phyloP scores from a whole-genome alignment of 345 rosid species.

The Atalantia buxifolia region DNA sequence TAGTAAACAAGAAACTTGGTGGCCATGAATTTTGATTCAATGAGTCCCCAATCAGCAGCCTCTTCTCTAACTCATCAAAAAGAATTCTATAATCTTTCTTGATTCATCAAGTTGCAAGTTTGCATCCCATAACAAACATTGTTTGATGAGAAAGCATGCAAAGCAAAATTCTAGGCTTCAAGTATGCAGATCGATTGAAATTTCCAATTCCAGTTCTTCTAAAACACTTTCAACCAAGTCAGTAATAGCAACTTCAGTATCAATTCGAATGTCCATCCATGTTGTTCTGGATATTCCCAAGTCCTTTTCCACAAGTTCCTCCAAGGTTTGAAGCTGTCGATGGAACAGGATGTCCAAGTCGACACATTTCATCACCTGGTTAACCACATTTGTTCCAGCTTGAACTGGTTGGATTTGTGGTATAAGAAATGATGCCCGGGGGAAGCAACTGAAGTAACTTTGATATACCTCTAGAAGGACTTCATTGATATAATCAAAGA shows the following conservation, averaged over 20 bases:
- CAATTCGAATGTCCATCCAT: constrained; percentile 48
- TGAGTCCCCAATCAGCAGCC: not conserved
- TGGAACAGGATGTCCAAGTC: constrained; percentile 38
- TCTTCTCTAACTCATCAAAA: not conserved
- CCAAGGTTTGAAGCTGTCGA: constrained; percentile 28
- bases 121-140: too few species aligned
- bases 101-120: not conserved
- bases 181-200: constrained; percentile 26
- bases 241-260: constrained; percentile 42
- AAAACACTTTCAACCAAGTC: constrained; percentile 47
- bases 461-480: constrained; percentile 42
- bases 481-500: constrained; percentile 56
- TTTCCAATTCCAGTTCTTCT: constrained; percentile 47
- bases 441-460: constrained; percentile 35
- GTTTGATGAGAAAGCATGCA: not conserved
- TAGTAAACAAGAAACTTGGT: not conserved
- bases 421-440: constrained; percentile 34
- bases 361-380: constrained; percentile 46
- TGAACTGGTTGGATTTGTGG: constrained; percentile 19
- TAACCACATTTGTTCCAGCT: constrained; percentile 23
- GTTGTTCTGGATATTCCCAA: constrained; percentile 33
- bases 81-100: not conserved
- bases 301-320: constrained; percentile 48
- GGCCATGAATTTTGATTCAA: not conserved
- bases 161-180: not conserved